These are phyloP conservation scores for Saccharomycopsis javanensis DNA, from an alignment of 805 yeast species.

Conservation along the genomic window DNA sequence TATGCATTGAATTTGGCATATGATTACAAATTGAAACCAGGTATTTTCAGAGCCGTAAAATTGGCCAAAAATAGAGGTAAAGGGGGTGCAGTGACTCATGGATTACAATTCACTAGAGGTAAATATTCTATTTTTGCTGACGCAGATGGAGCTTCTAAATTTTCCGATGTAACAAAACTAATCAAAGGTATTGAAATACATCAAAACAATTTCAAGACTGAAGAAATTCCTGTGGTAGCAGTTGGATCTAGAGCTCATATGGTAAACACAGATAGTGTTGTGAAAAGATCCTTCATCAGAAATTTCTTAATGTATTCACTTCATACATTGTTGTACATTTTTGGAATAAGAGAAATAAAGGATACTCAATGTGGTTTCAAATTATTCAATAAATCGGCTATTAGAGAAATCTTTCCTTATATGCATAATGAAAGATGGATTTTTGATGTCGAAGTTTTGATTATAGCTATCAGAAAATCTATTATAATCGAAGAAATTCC, in stretches of 20 bases:
- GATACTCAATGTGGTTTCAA: conserved; percentile 99
- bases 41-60: conserved; percentile 58
- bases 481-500: conserved; percentile 70
- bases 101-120: conserved; percentile 69
- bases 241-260: conserved; percentile 95
- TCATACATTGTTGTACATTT: conserved; percentile 74
- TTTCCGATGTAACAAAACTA: conserved; percentile 54
- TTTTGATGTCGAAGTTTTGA: conserved; percentile 87
- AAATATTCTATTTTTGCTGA: conserved; percentile 77
- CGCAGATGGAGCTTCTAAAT: conserved; percentile 93
- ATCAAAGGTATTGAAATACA: conserved; percentile 30
- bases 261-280: conserved; percentile 94
- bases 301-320: conserved; percentile 89
- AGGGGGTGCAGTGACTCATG: conserved; percentile 96
- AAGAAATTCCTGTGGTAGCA: conserved; percentile 47
- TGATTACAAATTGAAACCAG: conserved; percentile 39
- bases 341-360: conserved; percentile 77
- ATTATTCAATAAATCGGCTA: conserved; percentile 68
- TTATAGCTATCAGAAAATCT: conserved; percentile 63
- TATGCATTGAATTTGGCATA: conserved; percentile 55
- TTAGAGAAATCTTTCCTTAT: conserved; percentile 61
- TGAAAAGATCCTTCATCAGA: conserved; percentile 79
- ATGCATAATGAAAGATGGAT: conserved; percentile 98
- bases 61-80: conserved; percentile 79
- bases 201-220: conserved; percentile 19